Conservation (phyloP, 345 rosid genomes). For the Hevea brasiliensis region DNA sequence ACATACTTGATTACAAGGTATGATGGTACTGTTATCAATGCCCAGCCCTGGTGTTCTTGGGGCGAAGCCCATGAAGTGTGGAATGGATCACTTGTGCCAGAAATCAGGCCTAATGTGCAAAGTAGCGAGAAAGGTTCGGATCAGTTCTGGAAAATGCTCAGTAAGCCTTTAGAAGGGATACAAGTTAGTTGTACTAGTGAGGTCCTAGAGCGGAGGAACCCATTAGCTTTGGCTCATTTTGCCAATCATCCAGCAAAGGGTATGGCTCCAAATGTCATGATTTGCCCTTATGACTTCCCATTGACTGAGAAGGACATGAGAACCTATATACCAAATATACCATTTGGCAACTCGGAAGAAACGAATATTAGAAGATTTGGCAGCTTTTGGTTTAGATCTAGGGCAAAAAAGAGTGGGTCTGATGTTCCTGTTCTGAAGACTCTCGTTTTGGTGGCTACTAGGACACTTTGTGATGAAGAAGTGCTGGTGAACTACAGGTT, state of each 20-base stretch:
- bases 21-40: conserved; percentile 76
- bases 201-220: conserved; percentile 75
- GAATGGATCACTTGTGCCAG: conserved; percentile 27
- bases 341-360: conserved; percentile 51
- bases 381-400: conserved; percentile 65
- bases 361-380: conserved; percentile 65
- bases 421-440: conserved; percentile 51
- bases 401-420: conserved; percentile 23
- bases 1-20: conserved; percentile 79
- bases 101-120: conserved; percentile 26
- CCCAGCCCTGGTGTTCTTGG: conserved; percentile 84
- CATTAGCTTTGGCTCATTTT: conserved; percentile 83
- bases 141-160: conserved; percentile 64
- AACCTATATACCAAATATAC: conserved; percentile 69
- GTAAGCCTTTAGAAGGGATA: conserved; percentile 60
- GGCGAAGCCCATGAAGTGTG: conserved; percentile 55
- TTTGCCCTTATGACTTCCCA: conserved; percentile 83
- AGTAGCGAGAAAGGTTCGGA: conserved; percentile 52
- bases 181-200: too few relatives aligned
- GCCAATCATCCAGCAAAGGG: conserved; percentile 70
- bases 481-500: conserved; percentile 72
- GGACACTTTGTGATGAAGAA: conserved; percentile 66
- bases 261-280: conserved; percentile 76
- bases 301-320: conserved; percentile 62
- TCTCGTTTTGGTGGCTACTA: conserved; percentile 78